Percentiles rank a stretch among this genome's conserved stretches.
Evolutionary conservation across 768 basidiomycete genomes (phyloP).

Genomic region (Dacryopinax primogenitus): DNA sequence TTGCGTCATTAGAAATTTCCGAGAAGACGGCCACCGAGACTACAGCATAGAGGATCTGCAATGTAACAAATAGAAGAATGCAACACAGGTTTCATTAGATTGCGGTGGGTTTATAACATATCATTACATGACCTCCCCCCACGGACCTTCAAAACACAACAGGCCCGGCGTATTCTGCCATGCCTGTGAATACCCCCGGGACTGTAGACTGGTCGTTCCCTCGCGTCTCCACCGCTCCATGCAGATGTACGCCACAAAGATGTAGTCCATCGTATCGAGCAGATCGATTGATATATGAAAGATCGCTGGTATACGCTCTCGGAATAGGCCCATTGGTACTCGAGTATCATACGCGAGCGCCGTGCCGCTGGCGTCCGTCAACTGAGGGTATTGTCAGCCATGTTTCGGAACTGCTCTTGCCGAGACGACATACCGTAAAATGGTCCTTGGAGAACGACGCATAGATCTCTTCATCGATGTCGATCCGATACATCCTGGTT

Average conservation of each 20-base stretch:
- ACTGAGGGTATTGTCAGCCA: background rate
- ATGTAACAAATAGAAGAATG: background rate
- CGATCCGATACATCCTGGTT: background rate
- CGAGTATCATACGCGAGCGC: background rate
- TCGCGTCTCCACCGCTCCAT: background rate
- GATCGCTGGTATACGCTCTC: background rate
- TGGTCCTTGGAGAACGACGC: background rate
- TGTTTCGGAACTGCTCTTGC: background rate
- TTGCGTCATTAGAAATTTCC: background rate
- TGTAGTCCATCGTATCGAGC: background rate
- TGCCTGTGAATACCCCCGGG: background rate
- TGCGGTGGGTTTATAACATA: background rate
- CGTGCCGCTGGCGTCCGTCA: background rate
- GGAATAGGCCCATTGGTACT: background rate
- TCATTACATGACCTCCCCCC: background rate
- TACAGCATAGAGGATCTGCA: background rate
- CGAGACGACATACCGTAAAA: background rate
- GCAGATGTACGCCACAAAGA: constrained; percentile 4
- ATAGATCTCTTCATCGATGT: background rate
- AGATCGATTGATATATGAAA: background rate
- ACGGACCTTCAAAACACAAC: background rate
- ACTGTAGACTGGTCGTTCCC: background rate
- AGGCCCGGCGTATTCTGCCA: background rate
- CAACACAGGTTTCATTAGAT: background rate
- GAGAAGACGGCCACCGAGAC: background rate